Percentiles rank a stretch among this genome's conserved stretches.
Evolutionary conservation across 2,329 filamentous ascomycete genomes (phyloP).

Genomic region (Cyclaneusma minus): DNA sequence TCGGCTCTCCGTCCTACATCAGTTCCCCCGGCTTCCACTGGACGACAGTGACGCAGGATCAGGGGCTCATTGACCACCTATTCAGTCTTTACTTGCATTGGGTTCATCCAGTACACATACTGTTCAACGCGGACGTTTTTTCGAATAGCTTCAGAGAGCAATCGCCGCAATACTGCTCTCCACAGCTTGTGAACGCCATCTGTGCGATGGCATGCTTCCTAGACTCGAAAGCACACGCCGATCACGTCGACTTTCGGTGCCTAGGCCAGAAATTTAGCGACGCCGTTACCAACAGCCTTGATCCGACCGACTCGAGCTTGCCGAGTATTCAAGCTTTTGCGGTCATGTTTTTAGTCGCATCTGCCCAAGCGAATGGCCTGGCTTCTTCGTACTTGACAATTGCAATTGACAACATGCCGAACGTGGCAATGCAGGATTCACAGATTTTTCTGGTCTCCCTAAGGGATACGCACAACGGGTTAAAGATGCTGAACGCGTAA

Average conservation of each 20-base stretch:
- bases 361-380: slow-evolving; percentile 11
- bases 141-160: slow-evolving; percentile 12
- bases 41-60: slow-evolving; percentile 15
- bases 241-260: slow-evolving; percentile 11
- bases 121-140: slow-evolving; percentile 18
- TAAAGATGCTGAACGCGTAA: slow-evolving; percentile 19
- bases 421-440: slow-evolving; percentile 5
- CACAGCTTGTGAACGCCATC: slow-evolving; percentile 17
- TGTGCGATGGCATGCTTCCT: slow-evolving; percentile 19
- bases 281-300: slow-evolving; percentile 10
- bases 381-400: slow-evolving; percentile 15
- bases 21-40: slow-evolving; percentile 7
- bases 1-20: slow-evolving; percentile 5
- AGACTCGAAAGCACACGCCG: slow-evolving; percentile 9
- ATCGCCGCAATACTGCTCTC: slow-evolving; percentile 13
- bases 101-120: slow-evolving; percentile 19
- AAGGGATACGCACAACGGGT: slow-evolving; percentile 16
- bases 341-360: slow-evolving; percentile 18
- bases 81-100: slow-evolving; percentile 20
- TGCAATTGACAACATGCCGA: slow-evolving; percentile 11
- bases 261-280: slow-evolving; percentile 14
- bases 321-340: slow-evolving; percentile 17
- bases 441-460: slow-evolving; percentile 13
- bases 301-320: slow-evolving; percentile 10
- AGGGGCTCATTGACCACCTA: slow-evolving; percentile 14